phyloP scores from a whole-genome alignment of 768 basidiomycete genomes.

The Rhizopogon roseolus region DNA sequence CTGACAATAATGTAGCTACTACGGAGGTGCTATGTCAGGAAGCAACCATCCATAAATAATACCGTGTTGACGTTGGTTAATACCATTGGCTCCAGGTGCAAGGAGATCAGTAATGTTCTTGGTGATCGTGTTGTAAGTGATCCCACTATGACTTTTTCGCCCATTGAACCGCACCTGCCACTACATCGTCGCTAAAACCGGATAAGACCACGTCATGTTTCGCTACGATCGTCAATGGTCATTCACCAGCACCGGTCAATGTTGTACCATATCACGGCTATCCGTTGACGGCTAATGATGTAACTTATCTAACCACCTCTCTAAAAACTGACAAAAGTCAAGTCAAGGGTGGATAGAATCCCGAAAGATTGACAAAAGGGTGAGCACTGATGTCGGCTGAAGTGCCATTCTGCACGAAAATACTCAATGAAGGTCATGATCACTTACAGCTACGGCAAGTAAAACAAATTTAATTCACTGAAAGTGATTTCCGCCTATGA shows the following conservation, averaged over 20 bases:
- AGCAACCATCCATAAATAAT: background rate
- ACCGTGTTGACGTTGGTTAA: conserved; percentile 45
- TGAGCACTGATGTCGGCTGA: conserved; percentile 39
- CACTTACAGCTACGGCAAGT: no score
- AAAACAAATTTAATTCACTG: conserved; percentile 22
- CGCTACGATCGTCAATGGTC: background rate
- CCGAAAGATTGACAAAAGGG: background rate
- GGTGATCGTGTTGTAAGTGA: conserved; percentile 42
- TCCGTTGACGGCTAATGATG: conserved; percentile 22
- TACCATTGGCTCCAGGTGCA: conserved; percentile 41
- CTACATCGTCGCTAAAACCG: conserved; percentile 31
- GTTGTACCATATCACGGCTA: conserved; percentile 38
- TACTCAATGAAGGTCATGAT: conserved; percentile 25
- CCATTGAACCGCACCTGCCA: conserved; percentile 30
- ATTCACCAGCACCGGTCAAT: conserved; percentile 40
- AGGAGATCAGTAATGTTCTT: conserved; percentile 51
- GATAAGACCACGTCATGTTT: background rate
- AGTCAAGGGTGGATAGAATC: background rate
- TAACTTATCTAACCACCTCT: conserved; percentile 21
- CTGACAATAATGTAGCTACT: conserved; percentile 37
- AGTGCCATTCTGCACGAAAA: conserved; percentile 39
- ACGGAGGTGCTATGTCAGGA: no score
- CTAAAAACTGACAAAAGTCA: conserved; percentile 34
- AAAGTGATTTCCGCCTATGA: conserved; percentile 46
- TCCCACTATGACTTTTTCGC: conserved; percentile 33